Conservation (phyloP, 768 basidiomycete species). For the Naematelia aurantialba region DNA sequence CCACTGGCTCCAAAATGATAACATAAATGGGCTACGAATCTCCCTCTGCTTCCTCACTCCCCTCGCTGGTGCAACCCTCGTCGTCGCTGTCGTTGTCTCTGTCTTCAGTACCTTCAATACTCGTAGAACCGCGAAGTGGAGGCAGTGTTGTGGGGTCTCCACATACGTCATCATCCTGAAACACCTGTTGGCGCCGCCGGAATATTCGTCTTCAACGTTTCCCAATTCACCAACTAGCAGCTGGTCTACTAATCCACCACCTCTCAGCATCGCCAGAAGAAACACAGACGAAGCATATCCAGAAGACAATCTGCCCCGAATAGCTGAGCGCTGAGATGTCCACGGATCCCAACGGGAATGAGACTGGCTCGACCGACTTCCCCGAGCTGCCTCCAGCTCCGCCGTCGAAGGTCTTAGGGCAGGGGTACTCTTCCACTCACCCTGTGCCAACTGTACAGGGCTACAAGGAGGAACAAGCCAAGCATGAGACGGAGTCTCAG, state of each 20-base stretch:
- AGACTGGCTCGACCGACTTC: slow-evolving; percentile 15
- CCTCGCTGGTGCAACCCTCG: too few relatives aligned
- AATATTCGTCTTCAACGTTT: too few relatives aligned
- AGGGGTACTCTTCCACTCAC: slow-evolving; percentile 42
- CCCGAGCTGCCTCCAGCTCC: slow-evolving; percentile 42
- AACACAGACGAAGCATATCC: too few relatives aligned
- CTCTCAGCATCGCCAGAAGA: too few relatives aligned
- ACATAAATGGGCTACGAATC: too few relatives aligned
- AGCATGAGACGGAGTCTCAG: slow-evolving; percentile 38
- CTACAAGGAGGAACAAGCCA: slow-evolving; percentile 35
- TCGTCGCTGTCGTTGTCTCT: too few relatives aligned
- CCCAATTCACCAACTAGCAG: too few relatives aligned
- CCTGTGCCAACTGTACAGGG: slow-evolving; percentile 50
- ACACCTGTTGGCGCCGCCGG: too few relatives aligned
- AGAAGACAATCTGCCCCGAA: neutral
- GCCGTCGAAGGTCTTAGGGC: slow-evolving; percentile 39
- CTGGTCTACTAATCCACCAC: too few relatives aligned
- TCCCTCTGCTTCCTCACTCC: too few relatives aligned
- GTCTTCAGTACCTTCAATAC: too few relatives aligned
- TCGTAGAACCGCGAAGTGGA: neutral
- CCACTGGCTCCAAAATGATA: too few relatives aligned
- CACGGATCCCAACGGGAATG: neutral
- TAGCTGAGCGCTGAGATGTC: neutral
- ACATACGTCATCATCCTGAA: neutral
- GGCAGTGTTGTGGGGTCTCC: neutral